Percentiles rank a stretch among this genome's conserved stretches.
phyloP scores from a whole-genome alignment of 2,329 filamentous ascomycete genomes.

The Colletotrichum navitas region DNA sequence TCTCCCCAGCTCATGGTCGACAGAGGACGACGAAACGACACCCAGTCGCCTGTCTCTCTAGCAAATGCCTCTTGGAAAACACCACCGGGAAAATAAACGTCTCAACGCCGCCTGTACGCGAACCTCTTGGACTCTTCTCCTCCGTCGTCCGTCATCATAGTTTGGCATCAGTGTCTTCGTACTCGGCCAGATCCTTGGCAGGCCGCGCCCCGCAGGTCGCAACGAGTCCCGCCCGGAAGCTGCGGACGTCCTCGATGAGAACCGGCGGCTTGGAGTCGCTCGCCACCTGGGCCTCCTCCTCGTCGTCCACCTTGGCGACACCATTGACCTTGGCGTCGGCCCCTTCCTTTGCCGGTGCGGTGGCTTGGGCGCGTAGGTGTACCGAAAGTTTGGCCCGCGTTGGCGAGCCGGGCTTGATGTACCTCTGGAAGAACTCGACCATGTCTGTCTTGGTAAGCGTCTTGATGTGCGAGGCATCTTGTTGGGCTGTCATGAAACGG shows the following conservation, averaged over 20 bases:
- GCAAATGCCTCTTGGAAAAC: conserved; percentile 28
- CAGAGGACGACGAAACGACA: conserved; percentile 12
- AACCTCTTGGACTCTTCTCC: conserved; percentile 11
- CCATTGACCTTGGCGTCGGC: conserved; percentile 53
- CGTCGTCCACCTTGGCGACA: conserved; percentile 49
- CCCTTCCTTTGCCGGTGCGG: conserved; percentile 57
- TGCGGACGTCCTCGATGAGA: conserved; percentile 81
- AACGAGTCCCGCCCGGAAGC: conserved; percentile 82
- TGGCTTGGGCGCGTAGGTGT: conserved; percentile 82
- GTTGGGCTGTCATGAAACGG: conserved; percentile 67
- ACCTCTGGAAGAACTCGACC: conserved; percentile 80
- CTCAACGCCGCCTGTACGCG: conserved; percentile 25
- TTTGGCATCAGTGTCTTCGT: conserved; percentile 88
- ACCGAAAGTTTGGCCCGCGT: conserved; percentile 86
- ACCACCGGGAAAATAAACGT: conserved; percentile 11
- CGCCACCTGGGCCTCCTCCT: conserved; percentile 48
- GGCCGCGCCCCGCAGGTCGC: conserved; percentile 80
- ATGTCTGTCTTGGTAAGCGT: conserved; percentile 83
- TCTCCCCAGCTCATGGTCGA: conserved; percentile 1
- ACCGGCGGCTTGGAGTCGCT: conserved; percentile 56
- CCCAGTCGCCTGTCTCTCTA: conserved; percentile 35
- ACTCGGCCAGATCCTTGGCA: conserved; percentile 82
- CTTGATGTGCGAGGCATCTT: conserved; percentile 82
- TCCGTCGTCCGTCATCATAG: conserved; percentile 62
- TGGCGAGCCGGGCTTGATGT: conserved; percentile 80